Evolutionary conservation across 768 basidiomycete genomes (phyloP).

Genomic region (Mycena pura): DNA sequence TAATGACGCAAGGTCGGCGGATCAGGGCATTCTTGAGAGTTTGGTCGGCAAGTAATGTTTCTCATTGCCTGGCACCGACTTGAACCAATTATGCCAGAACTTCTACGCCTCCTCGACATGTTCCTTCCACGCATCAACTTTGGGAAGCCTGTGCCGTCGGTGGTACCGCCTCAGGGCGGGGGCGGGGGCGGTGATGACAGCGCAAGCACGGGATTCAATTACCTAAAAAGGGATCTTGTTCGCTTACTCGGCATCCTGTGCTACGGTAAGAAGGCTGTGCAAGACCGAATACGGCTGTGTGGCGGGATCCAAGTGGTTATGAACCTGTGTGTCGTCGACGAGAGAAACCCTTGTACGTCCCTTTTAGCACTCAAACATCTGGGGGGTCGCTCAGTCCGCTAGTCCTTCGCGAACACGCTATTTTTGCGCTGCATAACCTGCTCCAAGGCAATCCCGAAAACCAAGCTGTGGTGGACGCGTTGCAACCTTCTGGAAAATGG

Average conservation of each 20-base stretch:
- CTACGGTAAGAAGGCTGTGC: constrained; percentile 66
- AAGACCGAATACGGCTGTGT: constrained; percentile 73
- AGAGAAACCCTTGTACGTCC: constrained; percentile 88
- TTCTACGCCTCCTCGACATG: constrained; percentile 75
- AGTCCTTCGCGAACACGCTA: constrained; percentile 93
- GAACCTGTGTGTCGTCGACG: constrained; percentile 90
- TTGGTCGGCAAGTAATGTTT: constrained; percentile 59
- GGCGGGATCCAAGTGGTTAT: constrained; percentile 84
- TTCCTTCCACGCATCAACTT: constrained; percentile 89
- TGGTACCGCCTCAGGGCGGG: constrained; percentile 31
- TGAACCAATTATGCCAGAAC: constrained; percentile 51
- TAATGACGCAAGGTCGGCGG: constrained; percentile 49
- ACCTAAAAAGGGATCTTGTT: constrained; percentile 90
- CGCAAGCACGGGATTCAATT: constrained; percentile 71
- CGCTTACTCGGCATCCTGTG: constrained; percentile 83
- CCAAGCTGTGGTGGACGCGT: constrained; percentile 77
- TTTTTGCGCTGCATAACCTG: constrained; percentile 82
- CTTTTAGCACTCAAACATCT: constrained; percentile 16
- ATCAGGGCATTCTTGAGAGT: constrained; percentile 57
- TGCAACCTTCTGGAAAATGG: constrained; percentile 69
- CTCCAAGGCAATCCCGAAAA: constrained; percentile 80
- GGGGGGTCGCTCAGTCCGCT: constrained; percentile 16
- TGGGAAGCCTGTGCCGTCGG: constrained; percentile 59
- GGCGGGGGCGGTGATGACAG: constrained; percentile 11
- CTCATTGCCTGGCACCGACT: constrained; percentile 11